Conservation (phyloP, 75 land plant genomes). For the Sequoia sempervirens region DNA sequence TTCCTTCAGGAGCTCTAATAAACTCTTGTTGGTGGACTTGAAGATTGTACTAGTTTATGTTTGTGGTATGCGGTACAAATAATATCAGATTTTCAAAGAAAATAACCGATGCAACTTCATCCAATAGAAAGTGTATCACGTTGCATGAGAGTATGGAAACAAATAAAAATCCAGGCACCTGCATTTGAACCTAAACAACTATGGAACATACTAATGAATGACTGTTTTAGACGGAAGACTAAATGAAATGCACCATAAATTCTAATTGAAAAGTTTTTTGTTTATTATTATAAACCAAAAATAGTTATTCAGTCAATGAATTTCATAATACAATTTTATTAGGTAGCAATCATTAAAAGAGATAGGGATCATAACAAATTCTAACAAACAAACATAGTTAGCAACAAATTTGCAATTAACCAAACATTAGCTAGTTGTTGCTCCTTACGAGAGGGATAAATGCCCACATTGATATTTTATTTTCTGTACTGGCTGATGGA, state of each 20-base stretch:
- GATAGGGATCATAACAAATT: neutral
- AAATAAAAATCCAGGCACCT: neutral
- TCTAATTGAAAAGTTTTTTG: neutral
- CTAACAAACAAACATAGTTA: neutral
- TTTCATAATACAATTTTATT: neutral
- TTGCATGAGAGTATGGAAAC: neutral
- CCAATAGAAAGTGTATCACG: neutral
- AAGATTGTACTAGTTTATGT: neutral
- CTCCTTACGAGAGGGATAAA: neutral
- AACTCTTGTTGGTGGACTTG: neutral
- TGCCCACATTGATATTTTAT: neutral
- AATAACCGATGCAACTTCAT: neutral
- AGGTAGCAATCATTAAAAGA: neutral
- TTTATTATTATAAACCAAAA: neutral
- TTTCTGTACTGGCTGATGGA: neutral
- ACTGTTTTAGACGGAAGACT: neutral
- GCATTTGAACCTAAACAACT: neutral
- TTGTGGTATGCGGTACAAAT: neutral
- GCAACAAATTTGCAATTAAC: neutral
- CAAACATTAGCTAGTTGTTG: neutral
- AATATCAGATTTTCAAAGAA: neutral
- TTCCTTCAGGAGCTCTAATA: neutral
- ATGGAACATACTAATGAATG: neutral
- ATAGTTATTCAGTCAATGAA: neutral
- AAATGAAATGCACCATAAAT: neutral